These are phyloP conservation scores for Neurospora terricola DNA, from an alignment of 495 filamentous ascomycete genomes.

Conservation along the genomic window DNA sequence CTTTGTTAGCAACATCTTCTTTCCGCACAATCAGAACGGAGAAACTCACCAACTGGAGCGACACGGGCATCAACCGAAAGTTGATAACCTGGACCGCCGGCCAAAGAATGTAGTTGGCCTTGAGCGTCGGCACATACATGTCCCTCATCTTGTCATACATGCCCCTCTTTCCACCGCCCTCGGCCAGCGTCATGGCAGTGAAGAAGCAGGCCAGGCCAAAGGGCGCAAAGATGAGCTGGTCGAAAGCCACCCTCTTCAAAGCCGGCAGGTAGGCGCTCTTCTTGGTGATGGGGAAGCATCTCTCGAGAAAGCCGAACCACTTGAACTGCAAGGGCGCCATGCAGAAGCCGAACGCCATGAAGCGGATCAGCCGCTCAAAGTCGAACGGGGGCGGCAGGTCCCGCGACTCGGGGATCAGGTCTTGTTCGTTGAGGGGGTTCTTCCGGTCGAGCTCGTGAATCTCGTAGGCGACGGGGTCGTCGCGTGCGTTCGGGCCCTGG, in stretches of 20 bases:
- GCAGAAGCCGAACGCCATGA: slow-evolving; percentile 92
- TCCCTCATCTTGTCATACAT: slow-evolving; percentile 80
- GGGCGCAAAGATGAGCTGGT: slow-evolving; percentile 94
- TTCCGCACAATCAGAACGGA: background rate
- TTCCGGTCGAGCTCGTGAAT: slow-evolving; percentile 84
- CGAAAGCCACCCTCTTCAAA: slow-evolving; percentile 80
- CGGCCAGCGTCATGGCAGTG: slow-evolving; percentile 90
- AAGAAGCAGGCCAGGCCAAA: slow-evolving; percentile 88
- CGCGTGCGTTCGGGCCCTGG: slow-evolving; percentile 31
- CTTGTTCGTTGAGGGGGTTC: slow-evolving; percentile 55
- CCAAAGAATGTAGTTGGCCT: slow-evolving; percentile 96
- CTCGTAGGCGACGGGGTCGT: slow-evolving; percentile 75
- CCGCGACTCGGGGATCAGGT: slow-evolving; percentile 56
- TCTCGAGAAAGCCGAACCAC: slow-evolving; percentile 87
- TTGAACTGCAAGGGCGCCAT: slow-evolving; percentile 96
- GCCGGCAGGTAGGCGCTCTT: slow-evolving; percentile 60
- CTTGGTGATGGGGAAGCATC: slow-evolving; percentile 76
- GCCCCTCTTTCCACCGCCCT: slow-evolving; percentile 78
- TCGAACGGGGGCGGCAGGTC: slow-evolving; percentile 75
- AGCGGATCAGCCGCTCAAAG: slow-evolving; percentile 83
- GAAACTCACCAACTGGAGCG: slow-evolving; percentile 86
- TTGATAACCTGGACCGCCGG: slow-evolving; percentile 94
- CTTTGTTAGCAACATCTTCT: background rate
- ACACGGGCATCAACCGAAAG: slow-evolving; percentile 88
- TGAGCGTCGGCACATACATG: slow-evolving; percentile 86